phyloP scores from a whole-genome alignment of 169 alveolate genomes.

The Blepharisma undulans region DNA sequence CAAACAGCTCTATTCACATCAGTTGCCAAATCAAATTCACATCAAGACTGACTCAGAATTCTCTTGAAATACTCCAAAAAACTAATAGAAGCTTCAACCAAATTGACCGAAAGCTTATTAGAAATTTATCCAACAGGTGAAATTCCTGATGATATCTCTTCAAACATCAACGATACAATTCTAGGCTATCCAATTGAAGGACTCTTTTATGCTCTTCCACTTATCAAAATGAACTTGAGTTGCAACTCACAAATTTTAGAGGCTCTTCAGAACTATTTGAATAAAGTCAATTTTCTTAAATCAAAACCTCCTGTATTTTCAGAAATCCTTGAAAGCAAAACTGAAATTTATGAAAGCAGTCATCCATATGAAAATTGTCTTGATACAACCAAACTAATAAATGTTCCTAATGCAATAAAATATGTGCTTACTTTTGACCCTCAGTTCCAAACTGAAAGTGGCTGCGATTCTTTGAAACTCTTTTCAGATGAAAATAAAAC shows the following conservation, averaged over 20 bases:
- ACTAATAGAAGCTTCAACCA: no score
- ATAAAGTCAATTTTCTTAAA: not conserved
- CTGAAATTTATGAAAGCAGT: conserved; percentile 33
- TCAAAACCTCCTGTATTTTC: not conserved
- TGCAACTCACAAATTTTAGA: not conserved
- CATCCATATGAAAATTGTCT: conserved; percentile 26
- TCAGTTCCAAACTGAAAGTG: conserved; percentile 40
- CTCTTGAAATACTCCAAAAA: no score
- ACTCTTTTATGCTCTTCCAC: not conserved
- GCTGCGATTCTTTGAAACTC: conserved; percentile 36
- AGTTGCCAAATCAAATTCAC: no score
- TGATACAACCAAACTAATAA: not conserved
- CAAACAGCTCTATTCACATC: no score
- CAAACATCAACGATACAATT: not conserved
- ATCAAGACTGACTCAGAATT: no score
- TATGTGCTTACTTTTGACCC: conserved; percentile 29
- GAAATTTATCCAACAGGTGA: not conserved
- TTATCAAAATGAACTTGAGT: not conserved
- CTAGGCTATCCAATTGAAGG: not conserved
- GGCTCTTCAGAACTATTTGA: not conserved
- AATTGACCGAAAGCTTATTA: no score
- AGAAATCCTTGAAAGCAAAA: not conserved
- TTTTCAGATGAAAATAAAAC: not conserved
- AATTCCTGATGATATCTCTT: not conserved
- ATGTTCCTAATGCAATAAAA: conserved; percentile 1